A percentile compares a stretch with the other conserved stretches of the same genome.
These are phyloP conservation scores for Erythrobasidium hasegawianum DNA, from an alignment of 1,284 basidiomycete genomes.

Conservation along the genomic window DNA sequence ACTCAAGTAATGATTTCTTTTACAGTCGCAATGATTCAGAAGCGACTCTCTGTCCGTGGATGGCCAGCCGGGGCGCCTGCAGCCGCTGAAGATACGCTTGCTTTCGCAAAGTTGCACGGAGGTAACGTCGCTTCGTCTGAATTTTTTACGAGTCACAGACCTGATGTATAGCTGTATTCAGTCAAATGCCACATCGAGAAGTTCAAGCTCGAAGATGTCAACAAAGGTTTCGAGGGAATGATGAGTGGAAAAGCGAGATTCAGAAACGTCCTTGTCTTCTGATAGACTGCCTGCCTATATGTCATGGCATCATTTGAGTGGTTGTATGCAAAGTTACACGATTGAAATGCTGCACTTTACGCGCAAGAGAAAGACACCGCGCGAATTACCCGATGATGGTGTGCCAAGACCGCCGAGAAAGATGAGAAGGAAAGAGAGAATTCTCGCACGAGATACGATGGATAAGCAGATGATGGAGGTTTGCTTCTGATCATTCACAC, in stretches of 20 bases:
- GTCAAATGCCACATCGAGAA: constrained; percentile 50
- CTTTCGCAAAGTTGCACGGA: constrained; percentile 28
- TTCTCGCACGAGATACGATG: too few species aligned
- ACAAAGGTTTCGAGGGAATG: constrained; percentile 50
- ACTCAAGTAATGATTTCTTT: constrained; percentile 26
- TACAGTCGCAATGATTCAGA: constrained; percentile 47
- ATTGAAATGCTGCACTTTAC: too few species aligned
- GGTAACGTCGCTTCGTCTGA: not conserved
- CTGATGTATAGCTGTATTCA: constrained; percentile 20
- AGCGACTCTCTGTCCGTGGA: constrained; percentile 49
- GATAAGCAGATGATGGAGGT: too few species aligned
- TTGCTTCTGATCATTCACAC: too few species aligned
- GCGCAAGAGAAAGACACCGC: too few species aligned
- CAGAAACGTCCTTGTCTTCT: constrained; percentile 43
- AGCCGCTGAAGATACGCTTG: constrained; percentile 23
- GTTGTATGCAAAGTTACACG: too few species aligned
- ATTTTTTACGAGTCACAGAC: constrained; percentile 11
- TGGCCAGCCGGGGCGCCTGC: constrained; percentile 48
- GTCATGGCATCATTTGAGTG: too few species aligned
- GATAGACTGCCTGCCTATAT: too few species aligned
- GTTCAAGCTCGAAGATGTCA: constrained; percentile 49
- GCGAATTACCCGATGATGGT: too few species aligned
- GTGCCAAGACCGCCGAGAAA: too few species aligned
- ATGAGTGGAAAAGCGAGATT: constrained; percentile 48
- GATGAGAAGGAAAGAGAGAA: too few species aligned